Conservation (phyloP, 2,329 filamentous ascomycete genomes). For the Helotiales sp. region DNA sequence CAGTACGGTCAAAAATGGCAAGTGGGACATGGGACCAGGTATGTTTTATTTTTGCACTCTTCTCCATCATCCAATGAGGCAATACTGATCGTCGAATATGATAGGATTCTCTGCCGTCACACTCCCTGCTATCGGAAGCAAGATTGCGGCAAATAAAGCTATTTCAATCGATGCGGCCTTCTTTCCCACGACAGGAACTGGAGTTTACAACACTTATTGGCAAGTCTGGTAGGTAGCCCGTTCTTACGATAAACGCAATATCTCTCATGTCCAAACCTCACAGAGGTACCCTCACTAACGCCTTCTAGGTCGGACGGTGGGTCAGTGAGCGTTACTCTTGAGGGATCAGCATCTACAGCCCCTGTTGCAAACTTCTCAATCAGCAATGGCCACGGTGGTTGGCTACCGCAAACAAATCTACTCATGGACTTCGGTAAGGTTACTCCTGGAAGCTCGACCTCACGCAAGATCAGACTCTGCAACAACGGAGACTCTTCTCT, state of each 20-base stretch:
- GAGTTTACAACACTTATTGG: slow-evolving; percentile 41
- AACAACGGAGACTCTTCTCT: slow-evolving; percentile 43
- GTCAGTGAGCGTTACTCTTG: slow-evolving; percentile 37
- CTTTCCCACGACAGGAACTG: slow-evolving; percentile 37
- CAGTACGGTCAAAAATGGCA: slow-evolving; percentile 34
- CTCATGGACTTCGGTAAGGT: slow-evolving; percentile 40
- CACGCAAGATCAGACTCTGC: slow-evolving; percentile 39
- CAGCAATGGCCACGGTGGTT: slow-evolving; percentile 42
- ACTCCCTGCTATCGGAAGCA: slow-evolving; percentile 37
- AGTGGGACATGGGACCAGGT: slow-evolving; percentile 20
- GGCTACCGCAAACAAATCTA: slow-evolving; percentile 35
- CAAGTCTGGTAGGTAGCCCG: slow-evolving; percentile 33
- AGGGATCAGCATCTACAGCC: slow-evolving; percentile 39
- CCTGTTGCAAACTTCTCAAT: slow-evolving; percentile 42
- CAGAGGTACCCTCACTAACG: neutral
- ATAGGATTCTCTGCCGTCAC: slow-evolving; percentile 30
- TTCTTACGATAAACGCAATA: neutral
- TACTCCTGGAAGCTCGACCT: slow-evolving; percentile 35
- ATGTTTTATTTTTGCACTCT: neutral
- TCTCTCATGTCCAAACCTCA: too few species aligned
- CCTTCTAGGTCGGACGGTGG: slow-evolving; percentile 38
- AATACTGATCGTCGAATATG: neutral
- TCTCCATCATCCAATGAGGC: neutral
- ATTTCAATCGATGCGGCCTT: slow-evolving; percentile 41
- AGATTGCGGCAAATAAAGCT: slow-evolving; percentile 36